Percentiles rank a stretch among this genome's conserved stretches.
Conservation (phyloP, 2,329 filamentous ascomycete genomes). For the Penicillium expansum region DNA sequence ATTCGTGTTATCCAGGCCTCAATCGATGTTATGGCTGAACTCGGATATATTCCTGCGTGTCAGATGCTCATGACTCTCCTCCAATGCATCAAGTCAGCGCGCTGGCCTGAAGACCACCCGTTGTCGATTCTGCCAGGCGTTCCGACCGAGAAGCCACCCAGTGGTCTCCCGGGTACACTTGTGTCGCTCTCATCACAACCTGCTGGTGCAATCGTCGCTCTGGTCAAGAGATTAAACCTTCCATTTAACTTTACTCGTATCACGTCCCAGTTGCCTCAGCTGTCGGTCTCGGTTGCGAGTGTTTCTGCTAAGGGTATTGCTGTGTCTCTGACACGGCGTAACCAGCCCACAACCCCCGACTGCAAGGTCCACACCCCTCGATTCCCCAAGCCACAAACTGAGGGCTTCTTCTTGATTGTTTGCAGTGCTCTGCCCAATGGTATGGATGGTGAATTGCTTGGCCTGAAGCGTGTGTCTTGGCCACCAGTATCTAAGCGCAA, state of each 20-base stretch:
- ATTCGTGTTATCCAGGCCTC: conserved; percentile 96
- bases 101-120: conserved; percentile 82
- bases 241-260: conserved; percentile 53
- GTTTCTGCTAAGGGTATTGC: conserved; percentile 62
- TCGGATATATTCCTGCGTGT: conserved; percentile 76
- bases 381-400: conserved; percentile 91
- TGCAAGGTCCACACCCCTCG: conserved; percentile 78
- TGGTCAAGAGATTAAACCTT: conserved; percentile 33
- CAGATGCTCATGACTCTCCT: conserved; percentile 79
- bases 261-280: conserved; percentile 64
- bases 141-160: conserved; percentile 26
- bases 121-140: conserved; percentile 78
- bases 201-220: conserved; percentile 20
- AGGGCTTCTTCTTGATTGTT: conserved; percentile 86
- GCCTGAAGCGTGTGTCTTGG: conserved; percentile 85
- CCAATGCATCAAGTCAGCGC: conserved; percentile 86
- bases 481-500: conserved; percentile 34
- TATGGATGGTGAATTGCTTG: conserved; percentile 71
- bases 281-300: conserved; percentile 61
- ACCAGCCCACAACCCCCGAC: conserved; percentile 63
- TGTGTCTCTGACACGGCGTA: conserved; percentile 60
- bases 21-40: conserved; percentile 87
- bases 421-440: conserved; percentile 45
- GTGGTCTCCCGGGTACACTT: conserved; percentile 31
- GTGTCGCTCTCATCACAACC: conserved; percentile 33